phyloP scores from a whole-genome alignment of 2,329 filamentous ascomycete species.

The Ophiocordyceps camponoti-leonardi region DNA sequence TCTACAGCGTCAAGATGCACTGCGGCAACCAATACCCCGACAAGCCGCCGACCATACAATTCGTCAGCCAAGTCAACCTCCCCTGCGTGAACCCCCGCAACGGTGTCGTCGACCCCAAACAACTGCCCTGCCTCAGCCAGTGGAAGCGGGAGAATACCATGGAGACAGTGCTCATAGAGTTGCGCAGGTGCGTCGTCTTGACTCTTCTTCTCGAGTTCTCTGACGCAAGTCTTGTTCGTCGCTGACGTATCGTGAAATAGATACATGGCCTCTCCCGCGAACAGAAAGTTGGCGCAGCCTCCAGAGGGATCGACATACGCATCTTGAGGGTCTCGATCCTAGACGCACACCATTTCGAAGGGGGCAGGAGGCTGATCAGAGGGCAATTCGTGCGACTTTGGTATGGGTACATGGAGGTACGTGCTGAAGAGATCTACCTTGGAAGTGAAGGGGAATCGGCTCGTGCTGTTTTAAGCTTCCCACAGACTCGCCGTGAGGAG shows the following conservation, averaged over 20 bases:
- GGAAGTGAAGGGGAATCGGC: not conserved
- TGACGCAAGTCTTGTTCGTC: no score
- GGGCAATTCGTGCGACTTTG: not conserved
- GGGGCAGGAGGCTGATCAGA: not conserved
- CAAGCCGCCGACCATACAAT: constrained; percentile 73
- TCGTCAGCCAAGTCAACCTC: constrained; percentile 90
- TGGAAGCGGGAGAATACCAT: constrained; percentile 93
- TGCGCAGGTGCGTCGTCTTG: constrained; percentile 43
- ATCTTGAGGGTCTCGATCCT: constrained; percentile 6
- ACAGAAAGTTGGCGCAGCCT: constrained; percentile 94
- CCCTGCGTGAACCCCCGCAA: constrained; percentile 73
- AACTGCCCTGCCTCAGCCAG: constrained; percentile 68
- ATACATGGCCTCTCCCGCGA: constrained; percentile 78
- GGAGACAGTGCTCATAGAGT: constrained; percentile 81
- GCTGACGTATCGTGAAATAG: constrained; percentile 22
- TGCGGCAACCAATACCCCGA: constrained; percentile 85
- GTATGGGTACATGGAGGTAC: no score
- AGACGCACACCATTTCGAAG: not conserved
- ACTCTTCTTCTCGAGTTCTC: not conserved
- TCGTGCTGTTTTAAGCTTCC: not conserved
- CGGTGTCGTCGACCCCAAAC: constrained; percentile 69
- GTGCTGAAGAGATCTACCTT: not conserved
- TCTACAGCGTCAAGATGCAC: constrained; percentile 95
- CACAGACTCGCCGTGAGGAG: not conserved
- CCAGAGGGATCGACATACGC: constrained; percentile 54